These are phyloP conservation scores for Cyclotella baltica DNA, from an alignment of 108 stramenopile genomes.

Conservation along the genomic window DNA sequence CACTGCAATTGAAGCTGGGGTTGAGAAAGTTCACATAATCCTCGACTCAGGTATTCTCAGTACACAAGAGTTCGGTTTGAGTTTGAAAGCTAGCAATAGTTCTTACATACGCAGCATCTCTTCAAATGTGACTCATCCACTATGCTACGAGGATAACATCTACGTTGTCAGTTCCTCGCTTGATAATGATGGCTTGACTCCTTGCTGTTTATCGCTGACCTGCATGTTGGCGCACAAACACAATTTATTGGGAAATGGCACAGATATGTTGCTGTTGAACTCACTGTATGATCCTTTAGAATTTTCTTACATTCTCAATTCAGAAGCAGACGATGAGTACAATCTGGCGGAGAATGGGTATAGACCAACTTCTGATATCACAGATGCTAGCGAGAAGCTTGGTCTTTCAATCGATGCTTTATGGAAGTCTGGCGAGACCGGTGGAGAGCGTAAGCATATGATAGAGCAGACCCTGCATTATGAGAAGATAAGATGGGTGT, in stretches of 20 bases:
- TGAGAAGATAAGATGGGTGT: background rate
- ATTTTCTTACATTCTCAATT: background rate
- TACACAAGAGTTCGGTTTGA: background rate
- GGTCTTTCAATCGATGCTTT: background rate
- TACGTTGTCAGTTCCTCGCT: background rate
- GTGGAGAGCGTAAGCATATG: constrained; percentile 4
- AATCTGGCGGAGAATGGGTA: background rate
- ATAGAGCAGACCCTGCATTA: background rate
- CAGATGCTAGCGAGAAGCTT: background rate
- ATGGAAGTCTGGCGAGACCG: background rate
- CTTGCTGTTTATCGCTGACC: constrained; percentile 3
- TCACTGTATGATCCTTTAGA: background rate
- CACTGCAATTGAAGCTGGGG: background rate
- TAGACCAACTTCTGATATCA: background rate
- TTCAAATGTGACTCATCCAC: background rate
- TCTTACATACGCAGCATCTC: background rate
- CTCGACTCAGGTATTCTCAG: background rate
- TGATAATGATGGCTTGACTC: background rate
- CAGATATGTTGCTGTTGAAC: background rate
- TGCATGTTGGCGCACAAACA: background rate
- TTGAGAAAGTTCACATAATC: background rate
- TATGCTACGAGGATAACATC: background rate
- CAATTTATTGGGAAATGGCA: background rate
- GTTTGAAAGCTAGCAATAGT: background rate
- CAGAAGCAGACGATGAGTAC: background rate